Base-by-base conservation (phyloP, 805 yeast species). In the Ogataea paraovalis region DNA sequence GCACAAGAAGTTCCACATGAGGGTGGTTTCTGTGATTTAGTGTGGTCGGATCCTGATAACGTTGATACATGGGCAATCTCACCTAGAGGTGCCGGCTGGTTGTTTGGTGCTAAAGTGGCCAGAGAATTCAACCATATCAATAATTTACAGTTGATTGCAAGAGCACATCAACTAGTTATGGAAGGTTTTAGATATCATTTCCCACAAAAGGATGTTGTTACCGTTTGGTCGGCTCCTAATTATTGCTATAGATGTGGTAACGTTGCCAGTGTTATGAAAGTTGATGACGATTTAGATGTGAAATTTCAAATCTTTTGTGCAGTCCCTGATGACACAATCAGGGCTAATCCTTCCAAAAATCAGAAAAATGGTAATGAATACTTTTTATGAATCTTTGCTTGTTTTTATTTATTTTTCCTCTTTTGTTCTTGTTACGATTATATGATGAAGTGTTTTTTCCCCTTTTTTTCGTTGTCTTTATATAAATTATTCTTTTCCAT, bases 1-100 rank as follows among this genome's bases (percentile, higher is more conserved):
- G 98, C 98, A 3, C 98, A 92, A 68, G 98, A 92, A 69, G 97
- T 92, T 42, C 99, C 99, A 2, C 98, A 94, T 66, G 99, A 92
- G 70, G 99, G 99, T 57, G 98, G 97, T 2, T 92, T 92, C 67
- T 94, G 97, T 64, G 99, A 92, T 67, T 78, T 92, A 59, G 91
- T 92, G 36, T 92, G 99, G 99, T 85, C 95, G 19, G 99, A 92
- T 63, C 99, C 99, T 1, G 98, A 92, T 65, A 91, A 91, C 60
- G 96, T 91, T 39, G 97, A 89, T 58, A 88, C 96, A 12, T 92
- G 99, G 99, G 97, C 96, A 20, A 96, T 94, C 19, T 85, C 95
- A 23, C 97, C 97, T 28, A 79, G 99, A 62, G 99, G 99, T 52
- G 99, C 99, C 0, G 99, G 99, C 12, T 92, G 98, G 98, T 71